A percentile compares a stretch with the other conserved stretches of the same genome.
Conservation (phyloP, 169 alveolate species). For the Cryptosporidium ubiquitum region DNA sequence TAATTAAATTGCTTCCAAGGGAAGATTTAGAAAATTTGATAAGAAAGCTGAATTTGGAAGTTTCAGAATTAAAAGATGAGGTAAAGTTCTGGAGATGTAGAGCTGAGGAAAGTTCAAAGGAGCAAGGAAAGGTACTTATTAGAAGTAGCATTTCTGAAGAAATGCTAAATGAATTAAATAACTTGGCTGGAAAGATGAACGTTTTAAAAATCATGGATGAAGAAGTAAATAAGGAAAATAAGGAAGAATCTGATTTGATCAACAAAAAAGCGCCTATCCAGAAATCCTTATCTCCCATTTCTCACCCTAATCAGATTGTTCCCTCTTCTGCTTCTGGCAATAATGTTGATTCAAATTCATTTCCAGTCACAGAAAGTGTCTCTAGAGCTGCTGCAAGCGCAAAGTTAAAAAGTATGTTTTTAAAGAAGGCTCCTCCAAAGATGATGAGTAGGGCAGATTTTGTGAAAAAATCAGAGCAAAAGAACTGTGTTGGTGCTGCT, state of each 20-base stretch:
- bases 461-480: conserved; percentile 11
- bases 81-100: conserved; percentile 60
- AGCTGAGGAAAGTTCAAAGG: conserved; percentile 22
- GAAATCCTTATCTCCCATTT: not conserved
- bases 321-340: not conserved
- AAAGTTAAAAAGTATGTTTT: not conserved
- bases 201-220: not conserved
- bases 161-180: conserved; percentile 42
- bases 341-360: not conserved
- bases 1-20: conserved; percentile 41
- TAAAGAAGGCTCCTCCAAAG: conserved; percentile 60
- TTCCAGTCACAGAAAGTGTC: not conserved
- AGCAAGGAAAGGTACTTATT: conserved; percentile 4
- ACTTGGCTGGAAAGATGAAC: conserved; percentile 24
- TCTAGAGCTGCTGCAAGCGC: not conserved
- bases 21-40: conserved; percentile 36
- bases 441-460: conserved; percentile 61
- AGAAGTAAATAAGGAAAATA: not conserved
- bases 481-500: not conserved
- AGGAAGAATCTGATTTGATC: not conserved
- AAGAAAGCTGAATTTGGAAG: conserved; percentile 4
- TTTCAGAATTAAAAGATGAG: conserved; percentile 9
- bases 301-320: not conserved
- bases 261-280: not conserved
- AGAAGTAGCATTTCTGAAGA: conserved; percentile 57